Evolutionary conservation across 140 eudicot species (phyloP).

Genomic region (Cichorium intybus): DNA sequence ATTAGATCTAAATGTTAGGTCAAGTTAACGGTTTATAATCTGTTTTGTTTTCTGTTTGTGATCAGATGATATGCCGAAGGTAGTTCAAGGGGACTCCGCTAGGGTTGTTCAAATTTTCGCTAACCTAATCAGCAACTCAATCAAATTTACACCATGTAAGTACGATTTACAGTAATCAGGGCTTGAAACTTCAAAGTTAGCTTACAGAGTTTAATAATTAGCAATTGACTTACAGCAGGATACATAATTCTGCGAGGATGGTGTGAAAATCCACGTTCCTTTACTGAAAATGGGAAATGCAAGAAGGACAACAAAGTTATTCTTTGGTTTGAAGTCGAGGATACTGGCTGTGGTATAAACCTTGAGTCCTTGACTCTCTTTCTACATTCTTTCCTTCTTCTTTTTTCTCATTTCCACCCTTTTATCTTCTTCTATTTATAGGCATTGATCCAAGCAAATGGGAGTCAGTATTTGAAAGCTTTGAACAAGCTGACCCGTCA

Average conservation of each 20-base stretch:
- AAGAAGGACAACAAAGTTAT: slow-evolving; percentile 63
- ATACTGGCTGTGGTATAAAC: slow-evolving; percentile 88
- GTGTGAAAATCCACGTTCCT: slow-evolving; percentile 59
- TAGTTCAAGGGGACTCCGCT: slow-evolving; percentile 90
- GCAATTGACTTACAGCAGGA: slow-evolving; percentile 70
- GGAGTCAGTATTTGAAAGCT: slow-evolving; percentile 98
- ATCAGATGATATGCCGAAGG: slow-evolving; percentile 84
- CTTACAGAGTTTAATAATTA: slow-evolving; percentile 11
- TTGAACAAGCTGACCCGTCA: slow-evolving; percentile 99
- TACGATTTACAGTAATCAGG: not conserved
- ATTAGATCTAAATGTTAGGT: not conserved
- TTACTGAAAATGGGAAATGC: slow-evolving; percentile 29
- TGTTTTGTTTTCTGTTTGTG: slow-evolving; percentile 17
- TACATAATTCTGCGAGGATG: slow-evolving; percentile 85
- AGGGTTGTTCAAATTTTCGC: slow-evolving; percentile 93
- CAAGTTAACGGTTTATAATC: slow-evolving; percentile 7
- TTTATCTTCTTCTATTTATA: slow-evolving; percentile 17
- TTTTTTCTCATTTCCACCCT: not conserved
- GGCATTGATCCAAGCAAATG: slow-evolving; percentile 98
- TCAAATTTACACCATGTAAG: slow-evolving; percentile 93
- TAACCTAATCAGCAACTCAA: slow-evolving; percentile 88
- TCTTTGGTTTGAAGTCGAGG: slow-evolving; percentile 96
- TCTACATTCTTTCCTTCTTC: not conserved
- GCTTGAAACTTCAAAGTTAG: slow-evolving; percentile 1
- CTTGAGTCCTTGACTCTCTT: not conserved